Base-by-base conservation (phyloP, 768 basidiomycete species). In the Coprinopsis cinerea region DNA sequence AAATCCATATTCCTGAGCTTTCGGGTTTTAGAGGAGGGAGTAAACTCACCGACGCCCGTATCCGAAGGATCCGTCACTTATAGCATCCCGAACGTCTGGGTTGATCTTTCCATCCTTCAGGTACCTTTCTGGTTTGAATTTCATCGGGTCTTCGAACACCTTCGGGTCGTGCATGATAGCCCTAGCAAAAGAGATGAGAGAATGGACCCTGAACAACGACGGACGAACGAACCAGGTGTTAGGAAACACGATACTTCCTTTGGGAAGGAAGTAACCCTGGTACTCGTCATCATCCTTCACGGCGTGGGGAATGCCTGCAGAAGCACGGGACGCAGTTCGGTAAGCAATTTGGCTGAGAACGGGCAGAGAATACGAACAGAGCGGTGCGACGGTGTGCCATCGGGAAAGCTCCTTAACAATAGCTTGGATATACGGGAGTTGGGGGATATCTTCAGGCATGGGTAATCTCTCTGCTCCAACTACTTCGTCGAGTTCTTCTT, bases 391-490 rank as follows among this genome's bases (percentile, higher is more conserved):
- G n/a, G 37, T 42, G 15, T 57, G 47, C 64, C 61, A 61, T 23
- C 61, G 43, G 7, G 52, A 39, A 0, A 51, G 40, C 42, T 73
- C 71, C 44, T 67, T 61, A 20, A 71, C 32, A 10, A 71, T 49
- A 2, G 63, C 63, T 22, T 66, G 59, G 23, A 73, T 49, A 45
- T 71, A 77, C 1, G 68, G 70, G 9, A 77, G 57, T 11, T 41
- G 15, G 36, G 13, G 10, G 20, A 13, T 30, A 15, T 52, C 35
- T 15, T 4, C 52, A 24, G 69, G 64, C 9, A 60, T 59, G 1
- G 73, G 76, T 2, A 74, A 54, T 3, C 71, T 61, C 23, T 59
- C 61, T 11, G 67, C 67, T 10, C 75, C 56, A 7, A 76, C 63
- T 0, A 41, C 28, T 3, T 22, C 11, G 52, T 76, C 75, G 14